Conservation (phyloP, 495 filamentous ascomycete genomes). For the Penicillium waksmanii region DNA sequence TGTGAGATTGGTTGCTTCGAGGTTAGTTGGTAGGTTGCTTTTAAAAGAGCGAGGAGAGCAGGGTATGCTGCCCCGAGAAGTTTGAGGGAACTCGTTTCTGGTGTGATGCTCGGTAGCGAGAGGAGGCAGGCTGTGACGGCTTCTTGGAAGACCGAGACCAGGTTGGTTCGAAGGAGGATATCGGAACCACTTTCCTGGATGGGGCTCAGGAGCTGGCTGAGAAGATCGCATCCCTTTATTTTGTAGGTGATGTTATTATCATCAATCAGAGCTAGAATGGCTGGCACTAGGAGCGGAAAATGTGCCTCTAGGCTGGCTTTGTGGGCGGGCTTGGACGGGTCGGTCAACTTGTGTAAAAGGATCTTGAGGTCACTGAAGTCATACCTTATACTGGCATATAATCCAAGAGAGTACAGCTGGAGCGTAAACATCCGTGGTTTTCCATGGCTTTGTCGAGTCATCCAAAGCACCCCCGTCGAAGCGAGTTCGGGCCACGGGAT, state of each 20-base stretch:
- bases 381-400: conserved; percentile 49
- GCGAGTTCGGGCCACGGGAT: conserved; percentile 45
- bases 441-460: conserved; percentile 71
- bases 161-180: conserved; percentile 71
- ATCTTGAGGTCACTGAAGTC: neutral
- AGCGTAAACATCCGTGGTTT: conserved; percentile 61
- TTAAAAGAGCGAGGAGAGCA: conserved; percentile 62
- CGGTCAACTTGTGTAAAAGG: conserved; percentile 11
- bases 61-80: conserved; percentile 70
- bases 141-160: conserved; percentile 78
- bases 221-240: conserved; percentile 60
- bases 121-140: conserved; percentile 73
- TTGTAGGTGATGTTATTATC: conserved; percentile 62
- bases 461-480: conserved; percentile 53
- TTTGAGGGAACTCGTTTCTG: conserved; percentile 67
- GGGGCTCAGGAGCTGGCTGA: conserved; percentile 63
- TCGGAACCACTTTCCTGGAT: conserved; percentile 49
- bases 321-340: conserved; percentile 29
- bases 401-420: conserved; percentile 70
- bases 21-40: conserved; percentile 37
- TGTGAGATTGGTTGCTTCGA: conserved; percentile 14
- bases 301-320: conserved; percentile 48
- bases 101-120: conserved; percentile 78
- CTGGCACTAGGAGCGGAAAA: conserved; percentile 85
- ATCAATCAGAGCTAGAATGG: conserved; percentile 79